Evolutionary conservation across 164 flowering plant genomes (phyloP).

Genomic region (Vitis cinerea): DNA sequence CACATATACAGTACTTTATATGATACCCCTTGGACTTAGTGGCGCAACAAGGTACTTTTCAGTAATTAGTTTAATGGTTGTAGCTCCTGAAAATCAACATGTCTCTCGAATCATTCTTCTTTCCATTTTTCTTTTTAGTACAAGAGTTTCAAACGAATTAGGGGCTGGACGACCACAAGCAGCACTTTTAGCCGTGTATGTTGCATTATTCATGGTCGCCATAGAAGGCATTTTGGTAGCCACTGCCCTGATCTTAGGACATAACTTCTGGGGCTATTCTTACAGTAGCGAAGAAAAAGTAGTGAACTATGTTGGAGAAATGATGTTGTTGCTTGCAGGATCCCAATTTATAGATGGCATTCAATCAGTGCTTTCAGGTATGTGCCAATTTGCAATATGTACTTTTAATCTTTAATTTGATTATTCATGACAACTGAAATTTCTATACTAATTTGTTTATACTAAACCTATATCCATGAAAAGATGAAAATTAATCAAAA

Average conservation of each 20-base stretch:
- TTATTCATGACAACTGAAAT: background rate
- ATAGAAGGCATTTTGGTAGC: conserved; percentile 22
- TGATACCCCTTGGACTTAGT: conserved; percentile 37
- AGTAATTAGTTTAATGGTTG: background rate
- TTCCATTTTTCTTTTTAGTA: conserved; percentile 14
- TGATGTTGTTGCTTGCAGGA: conserved; percentile 24
- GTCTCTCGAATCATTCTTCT: background rate
- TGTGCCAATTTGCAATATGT: background rate
- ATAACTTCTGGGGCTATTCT: conserved; percentile 25
- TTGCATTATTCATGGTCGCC: conserved; percentile 19
- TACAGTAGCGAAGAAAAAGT: conserved; percentile 27
- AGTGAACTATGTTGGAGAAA: conserved; percentile 24
- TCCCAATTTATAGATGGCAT: conserved; percentile 29
- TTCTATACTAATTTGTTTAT: too few species aligned
- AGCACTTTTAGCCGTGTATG: conserved; percentile 27
- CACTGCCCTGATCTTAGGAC: conserved; percentile 13
- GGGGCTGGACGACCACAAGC: conserved; percentile 37
- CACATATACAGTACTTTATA: conserved; percentile 21
- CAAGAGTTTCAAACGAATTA: conserved; percentile 42
- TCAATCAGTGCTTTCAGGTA: conserved; percentile 33
- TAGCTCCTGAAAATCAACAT: too few species aligned
- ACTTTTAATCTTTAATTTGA: background rate
- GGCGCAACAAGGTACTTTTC: conserved; percentile 32
- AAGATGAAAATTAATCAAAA: too few species aligned
- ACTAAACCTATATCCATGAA: too few species aligned